Base-by-base conservation (phyloP, 2,329 filamentous ascomycete species). In the Aspergillus hortae region DNA sequence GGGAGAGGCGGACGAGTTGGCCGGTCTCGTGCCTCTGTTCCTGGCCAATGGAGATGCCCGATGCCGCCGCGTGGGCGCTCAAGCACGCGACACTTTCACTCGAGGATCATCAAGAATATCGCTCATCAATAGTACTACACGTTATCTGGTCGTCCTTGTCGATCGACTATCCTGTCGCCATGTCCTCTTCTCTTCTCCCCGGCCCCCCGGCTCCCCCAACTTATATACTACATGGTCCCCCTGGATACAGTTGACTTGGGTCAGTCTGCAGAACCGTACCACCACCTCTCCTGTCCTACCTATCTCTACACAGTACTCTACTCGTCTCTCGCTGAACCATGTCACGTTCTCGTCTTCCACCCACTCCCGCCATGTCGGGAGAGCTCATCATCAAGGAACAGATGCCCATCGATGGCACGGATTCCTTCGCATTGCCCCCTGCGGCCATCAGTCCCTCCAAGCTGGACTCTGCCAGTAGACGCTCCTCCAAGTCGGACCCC, bases 331-430 rank as follows among this genome's bases (percentile, higher is more conserved):
- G 30, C n/a, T 27, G 19, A 7, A 59, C 7, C 48, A 71, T 71
- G 68, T 68, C 68, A 54, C 65, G 61, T 36, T 61, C 65, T 42
- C 62, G 62, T 55, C 62, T 68, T n/a, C 68, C 67, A 44, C 68
- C 66, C 33, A 71, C 69, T 4, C 70, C 70, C 38, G 60, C 68
- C 49, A 71, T 72, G 65, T 73, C 70, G 14, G 70, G 69, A 21
- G 68, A 67, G 51, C 59, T 73, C 42, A 66, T 61, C 43, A 63
- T 71, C 58, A 71, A 70, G 48, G 70, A 73, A 30, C 62, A 70
- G 48, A 53, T 64, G 14, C 55, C 47, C 21, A 44, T 59, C 11
- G 66, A 69, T 46, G 63, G 61, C 17, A 47, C 63, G n/a, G 70
- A 73, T 53, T 44, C 56, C 5, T 71, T 72, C 55, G 56, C 65